Evolutionary conservation across 441 rosid species (phyloP).

Genomic region (Breynia disticha): DNA sequence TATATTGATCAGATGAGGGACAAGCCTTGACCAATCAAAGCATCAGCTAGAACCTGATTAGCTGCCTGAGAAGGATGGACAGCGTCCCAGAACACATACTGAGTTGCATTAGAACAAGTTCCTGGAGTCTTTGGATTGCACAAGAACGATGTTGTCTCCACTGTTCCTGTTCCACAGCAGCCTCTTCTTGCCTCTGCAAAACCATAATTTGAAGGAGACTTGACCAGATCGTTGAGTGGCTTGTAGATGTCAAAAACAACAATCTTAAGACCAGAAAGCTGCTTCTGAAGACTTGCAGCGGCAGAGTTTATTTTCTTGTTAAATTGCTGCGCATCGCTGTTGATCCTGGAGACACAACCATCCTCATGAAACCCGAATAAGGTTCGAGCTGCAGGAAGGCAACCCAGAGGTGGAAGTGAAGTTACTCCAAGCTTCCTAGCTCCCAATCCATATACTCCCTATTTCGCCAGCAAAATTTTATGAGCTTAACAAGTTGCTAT

Average conservation of each 20-base stretch:
- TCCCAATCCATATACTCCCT: constrained; percentile 56
- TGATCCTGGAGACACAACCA: constrained; percentile 59
- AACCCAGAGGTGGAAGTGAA: constrained; percentile 79
- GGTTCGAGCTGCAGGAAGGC: constrained; percentile 70
- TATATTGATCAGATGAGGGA: constrained; percentile 28
- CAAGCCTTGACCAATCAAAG: constrained; percentile 51
- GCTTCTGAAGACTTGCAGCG: constrained; percentile 49
- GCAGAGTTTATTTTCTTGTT: constrained; percentile 59
- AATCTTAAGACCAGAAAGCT: constrained; percentile 56
- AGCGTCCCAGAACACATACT: constrained; percentile 86
- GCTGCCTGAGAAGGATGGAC: constrained; percentile 91
- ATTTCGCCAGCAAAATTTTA: not conserved
- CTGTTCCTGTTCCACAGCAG: constrained; percentile 85
- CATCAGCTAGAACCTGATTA: constrained; percentile 64
- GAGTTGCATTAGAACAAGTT: constrained; percentile 74
- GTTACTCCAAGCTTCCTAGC: constrained; percentile 80
- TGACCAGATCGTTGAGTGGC: constrained; percentile 52
- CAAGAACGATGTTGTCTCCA: constrained; percentile 58
- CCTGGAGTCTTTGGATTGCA: constrained; percentile 69
- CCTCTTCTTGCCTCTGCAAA: constrained; percentile 71
- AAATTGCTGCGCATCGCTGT: constrained; percentile 56
- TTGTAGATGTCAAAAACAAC: constrained; percentile 69
- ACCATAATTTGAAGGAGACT: constrained; percentile 52
- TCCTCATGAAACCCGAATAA: constrained; percentile 46
- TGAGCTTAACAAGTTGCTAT: no score